Base-by-base conservation (phyloP, 2,329 filamentous ascomycete genomes). In the Sclerotinia borealis region DNA sequence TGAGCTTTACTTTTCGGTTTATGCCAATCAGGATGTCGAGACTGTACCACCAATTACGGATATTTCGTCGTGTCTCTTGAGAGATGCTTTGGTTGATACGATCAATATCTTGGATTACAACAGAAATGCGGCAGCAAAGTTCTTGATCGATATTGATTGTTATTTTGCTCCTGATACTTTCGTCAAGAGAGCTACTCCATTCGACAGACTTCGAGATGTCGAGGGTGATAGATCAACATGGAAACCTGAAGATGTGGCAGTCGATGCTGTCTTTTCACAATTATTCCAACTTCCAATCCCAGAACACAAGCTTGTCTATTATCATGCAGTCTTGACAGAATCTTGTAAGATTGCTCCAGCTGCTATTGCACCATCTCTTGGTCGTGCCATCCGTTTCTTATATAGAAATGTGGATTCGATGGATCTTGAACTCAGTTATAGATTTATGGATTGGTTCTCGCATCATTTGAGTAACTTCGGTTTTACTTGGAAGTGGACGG, bases 381-480 rank as follows among this genome's bases (percentile, higher is more conserved):
- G 95, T 61, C 85, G 95, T 76, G 95, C 93, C 11, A 99, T 99
- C 71, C 86, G 95, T 61, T 96, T 89, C 72, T 80, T 97, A 66
- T 99, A 96, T 79, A 86, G 90, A 67, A 92, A 89, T 74, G 80
- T 91, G 11, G 87, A 92, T 64, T 84, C 83, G 2, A 87, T 98
- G 80, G 95, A 99, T 73, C 80, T 97, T 54, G 93, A 98, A 77
- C 79, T 99, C 49, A 84, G 81, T 63, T 89, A 93, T 72, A 86
- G 95, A 31, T 98, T 98, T 77, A 81, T 96, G 74, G 93, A 98
- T 75, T 99, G 95, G 95, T 99, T 99, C 74, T 85, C 93, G 22
- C 95, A 99, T 75, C 95, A 99, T 79, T 79, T 99, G 69, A 97
- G 93, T 78, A 99, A 99, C 79, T 99, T 99, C 74, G 95, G 96